Base-by-base conservation (phyloP, 257 asterid species). In the Haberlea rhodopensis region DNA sequence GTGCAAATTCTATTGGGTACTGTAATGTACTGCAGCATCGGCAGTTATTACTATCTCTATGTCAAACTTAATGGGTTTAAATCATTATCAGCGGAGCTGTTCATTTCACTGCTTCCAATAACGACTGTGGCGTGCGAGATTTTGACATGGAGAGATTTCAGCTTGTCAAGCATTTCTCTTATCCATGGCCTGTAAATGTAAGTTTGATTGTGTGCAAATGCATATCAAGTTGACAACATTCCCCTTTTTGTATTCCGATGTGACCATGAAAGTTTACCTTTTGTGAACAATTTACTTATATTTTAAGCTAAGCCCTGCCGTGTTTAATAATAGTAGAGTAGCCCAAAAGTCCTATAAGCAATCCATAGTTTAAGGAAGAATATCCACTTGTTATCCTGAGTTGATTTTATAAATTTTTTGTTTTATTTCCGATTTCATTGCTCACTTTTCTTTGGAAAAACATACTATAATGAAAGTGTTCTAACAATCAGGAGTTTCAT, bases 81-180 rank as follows among this genome's bases (percentile, higher is more conserved):
- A 61, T 75, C 55, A 52, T 66, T 60, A 1, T 55, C 84, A 80
- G 87, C 69, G 89, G 89, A 10, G 78, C 82, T 66, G 66, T 72
- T 69, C 89, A 74, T 83, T 83, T 80, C 62, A 81, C 80, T 71
- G 84, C 89, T 63, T 79, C 89, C 51, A 83, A 80, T 68, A 83
- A 83, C 65, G 89, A 83, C 73, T 71, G 80, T 66, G 88, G 82
- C 29, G 82, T 80, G 7, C 73, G 86, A 55, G 86, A 80, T 53
- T 78, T 78, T 13, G 84, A 80, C 71, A 53, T 78, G 80, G 84
- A 74, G 78, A 78, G 77, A 62, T 80, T 78, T 57, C 84, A 83
- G 79, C 84, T 73, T 68, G 76, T 77, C 24, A 83, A 71, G 78
- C 84, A 80, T 70, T 80, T 83, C 74, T 48, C 76, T 21, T 83